phyloP scores from a whole-genome alignment of 163 green algal species.

The Botryococcus braunii region DNA sequence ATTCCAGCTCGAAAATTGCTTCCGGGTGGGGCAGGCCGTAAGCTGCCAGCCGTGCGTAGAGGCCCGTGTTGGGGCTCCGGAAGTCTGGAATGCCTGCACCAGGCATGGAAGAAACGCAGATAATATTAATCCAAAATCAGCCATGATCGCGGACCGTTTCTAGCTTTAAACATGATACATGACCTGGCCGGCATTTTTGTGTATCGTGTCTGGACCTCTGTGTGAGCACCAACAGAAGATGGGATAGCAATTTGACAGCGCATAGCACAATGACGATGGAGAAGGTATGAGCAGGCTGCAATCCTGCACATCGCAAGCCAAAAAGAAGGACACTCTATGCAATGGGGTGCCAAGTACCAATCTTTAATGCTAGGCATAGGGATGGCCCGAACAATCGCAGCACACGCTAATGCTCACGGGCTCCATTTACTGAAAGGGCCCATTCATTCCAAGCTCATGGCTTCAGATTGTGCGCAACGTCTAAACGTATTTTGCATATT shows the following conservation, averaged over 20 bases:
- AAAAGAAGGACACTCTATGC: too few species aligned
- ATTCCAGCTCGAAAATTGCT: slow-evolving; percentile 51
- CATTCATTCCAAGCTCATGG: too few species aligned
- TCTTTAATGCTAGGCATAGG: too few species aligned
- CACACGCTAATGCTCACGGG: too few species aligned
- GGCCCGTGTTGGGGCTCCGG: slow-evolving; percentile 50
- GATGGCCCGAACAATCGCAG: too few species aligned
- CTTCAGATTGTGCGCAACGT: not conserved
- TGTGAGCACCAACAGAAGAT: not conserved
- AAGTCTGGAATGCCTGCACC: slow-evolving; percentile 79
- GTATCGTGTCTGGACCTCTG: not conserved
- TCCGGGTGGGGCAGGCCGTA: slow-evolving; percentile 61
- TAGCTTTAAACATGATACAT: not conserved
- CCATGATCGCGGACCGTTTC: not conserved
- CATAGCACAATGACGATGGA: not conserved
- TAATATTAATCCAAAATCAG: not conserved
- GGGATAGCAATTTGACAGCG: not conserved
- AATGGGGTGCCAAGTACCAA: too few species aligned
- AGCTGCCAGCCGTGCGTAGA: slow-evolving; percentile 61
- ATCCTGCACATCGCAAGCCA: too few species aligned
- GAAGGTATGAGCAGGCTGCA: too few species aligned
- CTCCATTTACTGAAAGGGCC: too few species aligned
- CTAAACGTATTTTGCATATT: not conserved
- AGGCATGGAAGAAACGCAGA: not conserved
- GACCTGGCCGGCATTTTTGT: not conserved